Percentiles rank a stretch among this genome's conserved stretches.
Evolutionary conservation across 2,329 filamentous ascomycete species (phyloP).

Genomic region (Diaporthe capsici): DNA sequence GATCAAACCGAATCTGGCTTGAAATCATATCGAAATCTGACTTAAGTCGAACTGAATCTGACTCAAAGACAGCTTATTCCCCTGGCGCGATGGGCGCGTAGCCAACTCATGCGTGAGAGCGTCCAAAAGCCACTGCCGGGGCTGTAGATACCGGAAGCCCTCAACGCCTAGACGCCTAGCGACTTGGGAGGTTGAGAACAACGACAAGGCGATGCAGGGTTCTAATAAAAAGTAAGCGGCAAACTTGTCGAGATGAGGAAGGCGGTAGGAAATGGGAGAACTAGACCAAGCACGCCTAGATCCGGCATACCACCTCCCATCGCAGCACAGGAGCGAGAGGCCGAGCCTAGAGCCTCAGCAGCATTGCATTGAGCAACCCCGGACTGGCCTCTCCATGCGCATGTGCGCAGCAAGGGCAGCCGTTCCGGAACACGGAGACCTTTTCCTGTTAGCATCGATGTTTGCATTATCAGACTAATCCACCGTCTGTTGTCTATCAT

Average conservation of each 20-base stretch:
- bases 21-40: slow-evolving; percentile 10
- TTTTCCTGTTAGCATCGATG: background rate
- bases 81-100: slow-evolving; percentile 7
- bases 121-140: background rate
- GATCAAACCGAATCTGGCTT: slow-evolving; percentile 30
- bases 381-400: slow-evolving; percentile 12
- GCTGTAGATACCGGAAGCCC: background rate
- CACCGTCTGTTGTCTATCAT: slow-evolving; percentile 2
- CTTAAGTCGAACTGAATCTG: background rate
- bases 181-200: slow-evolving; percentile 4
- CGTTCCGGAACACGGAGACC: slow-evolving; percentile 27
- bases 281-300: slow-evolving; percentile 28
- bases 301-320: slow-evolving; percentile 26
- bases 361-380: background rate
- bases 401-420: slow-evolving; percentile 9
- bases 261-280: slow-evolving; percentile 23
- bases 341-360: slow-evolving; percentile 19
- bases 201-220: slow-evolving; percentile 7
- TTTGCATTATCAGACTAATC: slow-evolving; percentile 29
- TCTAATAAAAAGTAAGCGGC: background rate
- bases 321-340: slow-evolving; percentile 2
- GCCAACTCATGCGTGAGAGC: background rate
- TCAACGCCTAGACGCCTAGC: slow-evolving; percentile 3
- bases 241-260: slow-evolving; percentile 26
- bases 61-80: slow-evolving; percentile 1